phyloP scores from a whole-genome alignment of 768 basidiomycete species.

The Lyophyllum atratum region DNA sequence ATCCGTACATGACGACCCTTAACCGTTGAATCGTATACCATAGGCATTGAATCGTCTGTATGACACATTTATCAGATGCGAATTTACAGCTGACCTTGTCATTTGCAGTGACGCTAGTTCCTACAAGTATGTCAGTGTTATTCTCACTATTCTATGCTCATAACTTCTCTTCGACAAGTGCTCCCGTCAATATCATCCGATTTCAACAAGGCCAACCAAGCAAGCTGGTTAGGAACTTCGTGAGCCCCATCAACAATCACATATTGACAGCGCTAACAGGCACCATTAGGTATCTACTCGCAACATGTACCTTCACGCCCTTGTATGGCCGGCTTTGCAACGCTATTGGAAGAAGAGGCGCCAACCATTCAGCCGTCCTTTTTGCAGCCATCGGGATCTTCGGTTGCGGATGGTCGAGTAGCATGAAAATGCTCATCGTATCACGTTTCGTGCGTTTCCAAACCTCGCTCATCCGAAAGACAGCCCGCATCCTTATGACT shows the following conservation, averaged over 20 bases:
- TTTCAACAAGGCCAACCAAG: slow-evolving; percentile 75
- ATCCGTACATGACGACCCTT: not conserved
- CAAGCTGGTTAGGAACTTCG: slow-evolving; percentile 83
- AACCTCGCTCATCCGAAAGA: not conserved
- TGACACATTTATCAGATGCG: not conserved
- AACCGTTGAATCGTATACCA: not conserved
- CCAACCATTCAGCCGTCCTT: slow-evolving; percentile 63
- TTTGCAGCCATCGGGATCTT: slow-evolving; percentile 65
- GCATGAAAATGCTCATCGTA: slow-evolving; percentile 68
- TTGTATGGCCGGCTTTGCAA: slow-evolving; percentile 79
- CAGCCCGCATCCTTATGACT: not conserved
- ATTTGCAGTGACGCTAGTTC: slow-evolving; percentile 67
- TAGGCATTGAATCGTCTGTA: slow-evolving; percentile 37
- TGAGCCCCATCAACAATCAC: slow-evolving; percentile 29
- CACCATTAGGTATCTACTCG: slow-evolving; percentile 68
- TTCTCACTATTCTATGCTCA: not conserved
- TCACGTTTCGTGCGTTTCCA: slow-evolving; percentile 67
- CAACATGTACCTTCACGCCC: slow-evolving; percentile 80
- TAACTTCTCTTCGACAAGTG: slow-evolving; percentile 41
- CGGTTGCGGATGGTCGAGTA: slow-evolving; percentile 64
- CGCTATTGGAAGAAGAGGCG: slow-evolving; percentile 68
- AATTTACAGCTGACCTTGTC: not conserved
- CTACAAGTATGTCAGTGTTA: slow-evolving; percentile 54
- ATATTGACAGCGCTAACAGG: not conserved
- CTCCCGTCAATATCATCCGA: slow-evolving; percentile 78